Evolutionary conservation across 306 rosid species (phyloP).

Genomic region (Purshia tridentata): DNA sequence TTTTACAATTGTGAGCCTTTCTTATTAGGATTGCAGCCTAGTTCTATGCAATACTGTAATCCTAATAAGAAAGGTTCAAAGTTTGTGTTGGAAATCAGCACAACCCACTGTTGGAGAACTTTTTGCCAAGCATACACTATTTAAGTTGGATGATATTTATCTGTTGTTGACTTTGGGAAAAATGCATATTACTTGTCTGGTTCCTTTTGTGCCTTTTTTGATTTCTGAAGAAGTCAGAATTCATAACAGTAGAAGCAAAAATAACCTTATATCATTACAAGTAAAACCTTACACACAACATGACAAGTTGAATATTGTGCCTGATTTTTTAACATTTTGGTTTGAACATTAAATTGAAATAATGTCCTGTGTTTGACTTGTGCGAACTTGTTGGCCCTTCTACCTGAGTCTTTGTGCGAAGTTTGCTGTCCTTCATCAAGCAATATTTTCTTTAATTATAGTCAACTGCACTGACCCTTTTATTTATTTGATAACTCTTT

Average conservation of each 20-base stretch:
- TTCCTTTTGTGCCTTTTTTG: neutral
- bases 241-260: neutral
- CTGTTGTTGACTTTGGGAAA: no score
- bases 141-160: no score
- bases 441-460: neutral
- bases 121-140: no score
- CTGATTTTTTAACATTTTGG: conserved; percentile 89
- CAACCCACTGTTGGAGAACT: no score
- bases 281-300: neutral
- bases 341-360: no score
- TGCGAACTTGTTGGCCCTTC: neutral
- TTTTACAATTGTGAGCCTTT: no score
- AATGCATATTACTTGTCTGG: neutral
- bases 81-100: no score
- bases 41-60: no score
- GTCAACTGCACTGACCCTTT: neutral
- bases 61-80: no score
- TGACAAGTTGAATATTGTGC: conserved; percentile 25
- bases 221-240: neutral
- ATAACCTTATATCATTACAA: neutral
- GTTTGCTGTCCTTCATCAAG: neutral
- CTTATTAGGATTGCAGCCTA: no score
- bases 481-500: neutral
- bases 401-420: neutral
- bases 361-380: no score